Evolutionary conservation across 805 yeast genomes (phyloP), one percentile per base, ranked within the genome.

Genomic region (Myxozyma neotropica): DNA sequence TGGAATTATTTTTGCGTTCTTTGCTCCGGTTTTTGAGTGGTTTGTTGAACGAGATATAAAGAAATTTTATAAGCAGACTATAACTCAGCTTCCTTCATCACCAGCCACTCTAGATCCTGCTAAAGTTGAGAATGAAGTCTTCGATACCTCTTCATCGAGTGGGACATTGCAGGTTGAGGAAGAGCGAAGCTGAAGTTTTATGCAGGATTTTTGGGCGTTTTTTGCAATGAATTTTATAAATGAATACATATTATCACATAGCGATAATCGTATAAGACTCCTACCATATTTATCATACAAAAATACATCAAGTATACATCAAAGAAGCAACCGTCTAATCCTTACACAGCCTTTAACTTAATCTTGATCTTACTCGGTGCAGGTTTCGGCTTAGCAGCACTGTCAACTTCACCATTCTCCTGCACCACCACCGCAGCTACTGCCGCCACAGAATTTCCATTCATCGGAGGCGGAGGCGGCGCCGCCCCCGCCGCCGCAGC

Each of bases 1-100:
- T 0, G 79, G 84, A 0, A 71, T 84, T 7, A 33, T 82, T 2
- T 73, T 84, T 23, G 77, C 81, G 19, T 69, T 88, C 15, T 58
- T 85, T 19, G 83, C 83, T 8, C 93, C 96, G 0, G 64, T 91
- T 21, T 47, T 44, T 33, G 53, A 49, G 39, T 45, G 52, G 59
- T 23, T 60, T 19, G 58, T 54, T 15, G 39, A 23, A 19, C 23
- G 46, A 21, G 65, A 61, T 27, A 61, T 61, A 17, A 50, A 50
- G 27, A 17, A n/a, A 1, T 60, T 27, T 35, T 60, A 33, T 40
- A 38, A 35, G 23, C 36, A n/a, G 38, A 21, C 5, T 29, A 19
- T 19, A n/a, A 13, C 43, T 13, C 23, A 19, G 10, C 10, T 38
- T 8, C 2, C 43, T n/a, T 13, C 23, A 7, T 13, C 17, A 38